phyloP scores from a whole-genome alignment of 108 stramenopile genomes.

The Cyclotella cryptica region DNA sequence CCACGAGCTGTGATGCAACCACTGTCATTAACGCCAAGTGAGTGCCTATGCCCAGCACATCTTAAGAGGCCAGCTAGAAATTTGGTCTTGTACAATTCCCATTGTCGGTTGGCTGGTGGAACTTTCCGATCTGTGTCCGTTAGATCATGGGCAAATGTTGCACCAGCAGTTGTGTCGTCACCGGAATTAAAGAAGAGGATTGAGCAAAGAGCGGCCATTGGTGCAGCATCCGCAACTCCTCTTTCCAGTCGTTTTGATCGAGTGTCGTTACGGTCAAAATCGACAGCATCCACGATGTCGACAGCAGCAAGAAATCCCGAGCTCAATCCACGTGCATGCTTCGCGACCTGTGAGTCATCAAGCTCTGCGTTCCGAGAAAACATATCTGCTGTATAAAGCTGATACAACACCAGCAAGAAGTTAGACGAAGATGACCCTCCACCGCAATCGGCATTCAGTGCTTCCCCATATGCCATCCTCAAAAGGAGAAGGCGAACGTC shows the following conservation, averaged over 20 bases:
- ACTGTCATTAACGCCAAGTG: constrained; percentile 68
- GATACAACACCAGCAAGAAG: constrained; percentile 67
- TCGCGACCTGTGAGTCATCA: constrained; percentile 62
- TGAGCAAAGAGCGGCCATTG: constrained; percentile 79
- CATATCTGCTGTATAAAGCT: constrained; percentile 76
- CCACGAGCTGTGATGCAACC: constrained; percentile 67
- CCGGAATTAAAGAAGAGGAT: constrained; percentile 75
- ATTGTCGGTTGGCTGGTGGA: constrained; percentile 68
- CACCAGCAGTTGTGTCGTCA: constrained; percentile 48
- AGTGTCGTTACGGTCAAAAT: constrained; percentile 38
- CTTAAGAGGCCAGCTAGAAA: constrained; percentile 75
- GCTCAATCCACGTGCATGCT: constrained; percentile 69
- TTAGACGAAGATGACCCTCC: constrained; percentile 88
- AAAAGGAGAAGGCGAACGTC: constrained; percentile 80
- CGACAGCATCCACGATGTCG: constrained; percentile 54
- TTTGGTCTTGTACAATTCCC: constrained; percentile 68
- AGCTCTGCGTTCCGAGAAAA: constrained; percentile 75
- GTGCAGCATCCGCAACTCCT: constrained; percentile 75
- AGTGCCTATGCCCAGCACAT: constrained; percentile 81
- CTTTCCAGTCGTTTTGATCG: constrained; percentile 53
- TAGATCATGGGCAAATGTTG: constrained; percentile 9
- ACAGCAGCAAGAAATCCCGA: constrained; percentile 78
- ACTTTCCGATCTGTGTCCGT: constrained; percentile 8
- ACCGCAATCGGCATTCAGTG: constrained; percentile 80
- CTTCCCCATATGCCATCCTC: constrained; percentile 82